These are phyloP conservation scores for Cyclospora cayetanensis DNA, from an alignment of 169 alveolate genomes.

Conservation along the genomic window DNA sequence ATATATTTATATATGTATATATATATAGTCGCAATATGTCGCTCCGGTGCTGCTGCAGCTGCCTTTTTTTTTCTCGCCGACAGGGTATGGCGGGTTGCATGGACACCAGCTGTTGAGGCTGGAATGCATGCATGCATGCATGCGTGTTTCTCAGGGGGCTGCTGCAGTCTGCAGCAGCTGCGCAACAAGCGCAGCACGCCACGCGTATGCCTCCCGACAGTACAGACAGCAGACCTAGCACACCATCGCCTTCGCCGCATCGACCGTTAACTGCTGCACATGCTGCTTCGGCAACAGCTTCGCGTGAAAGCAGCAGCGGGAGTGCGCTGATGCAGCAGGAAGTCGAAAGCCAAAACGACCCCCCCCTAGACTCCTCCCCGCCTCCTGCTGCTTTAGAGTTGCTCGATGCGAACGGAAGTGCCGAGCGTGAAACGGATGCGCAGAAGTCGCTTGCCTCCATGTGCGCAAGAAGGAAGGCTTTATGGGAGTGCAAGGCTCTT, in stretches of 20 bases:
- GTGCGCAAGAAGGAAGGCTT: neutral
- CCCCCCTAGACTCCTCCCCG: neutral
- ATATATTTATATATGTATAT: too few species aligned
- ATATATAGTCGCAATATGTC: too few species aligned
- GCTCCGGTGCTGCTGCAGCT: neutral
- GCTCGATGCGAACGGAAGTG: neutral
- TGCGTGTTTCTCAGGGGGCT: neutral
- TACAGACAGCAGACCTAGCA: conserved; percentile 17
- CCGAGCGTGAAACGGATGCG: neutral
- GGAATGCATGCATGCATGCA: neutral
- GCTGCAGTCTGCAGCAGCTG: conserved; percentile 24
- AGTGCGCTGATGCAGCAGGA: neutral
- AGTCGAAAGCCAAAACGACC: neutral
- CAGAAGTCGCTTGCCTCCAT: neutral
- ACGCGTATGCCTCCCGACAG: too few species aligned
- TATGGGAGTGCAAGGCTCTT: neutral
- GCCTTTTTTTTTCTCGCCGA: neutral
- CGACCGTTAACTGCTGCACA: too few species aligned
- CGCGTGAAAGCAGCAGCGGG: neutral
- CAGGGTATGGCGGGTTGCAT: neutral
- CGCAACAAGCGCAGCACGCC: neutral
- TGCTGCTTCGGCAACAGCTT: neutral
- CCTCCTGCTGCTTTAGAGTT: neutral
- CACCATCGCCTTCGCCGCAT: neutral
- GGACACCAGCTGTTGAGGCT: neutral